Conservation (phyloP, 1,284 basidiomycete species). For the Puccinia triticina region DNA sequence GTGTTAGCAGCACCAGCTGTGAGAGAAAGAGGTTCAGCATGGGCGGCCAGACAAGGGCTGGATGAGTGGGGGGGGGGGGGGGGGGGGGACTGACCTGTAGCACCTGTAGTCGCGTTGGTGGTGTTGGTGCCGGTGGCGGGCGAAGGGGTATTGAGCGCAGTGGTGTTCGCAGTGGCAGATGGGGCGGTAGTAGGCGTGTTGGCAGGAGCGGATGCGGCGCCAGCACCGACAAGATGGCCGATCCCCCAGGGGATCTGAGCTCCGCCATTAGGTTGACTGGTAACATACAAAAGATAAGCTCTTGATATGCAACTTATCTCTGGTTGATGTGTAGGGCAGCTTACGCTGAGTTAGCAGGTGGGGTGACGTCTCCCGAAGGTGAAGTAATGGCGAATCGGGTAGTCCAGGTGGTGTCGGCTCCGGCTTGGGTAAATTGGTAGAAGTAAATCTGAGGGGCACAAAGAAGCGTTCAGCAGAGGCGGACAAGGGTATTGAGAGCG, state of each 20-base stretch:
- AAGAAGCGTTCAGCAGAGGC: background rate
- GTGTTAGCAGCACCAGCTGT: background rate
- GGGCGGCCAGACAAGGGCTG: background rate
- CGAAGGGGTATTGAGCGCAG: background rate
- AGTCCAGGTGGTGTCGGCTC: conserved; percentile 69
- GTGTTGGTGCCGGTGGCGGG: background rate
- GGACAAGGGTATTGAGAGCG: conserved; percentile 52
- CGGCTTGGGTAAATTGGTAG: conserved; percentile 58
- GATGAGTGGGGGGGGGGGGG: background rate
- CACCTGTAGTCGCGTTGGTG: background rate
- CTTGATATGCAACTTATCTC: background rate
- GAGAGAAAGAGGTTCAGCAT: too few relatives aligned
- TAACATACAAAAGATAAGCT: conserved; percentile 53
- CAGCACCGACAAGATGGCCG: conserved; percentile 66
- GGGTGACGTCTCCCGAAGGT: conserved; percentile 63
- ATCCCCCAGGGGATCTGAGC: conserved; percentile 71
- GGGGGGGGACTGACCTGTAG: background rate
- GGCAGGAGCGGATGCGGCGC: conserved; percentile 9
- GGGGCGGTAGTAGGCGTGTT: conserved; percentile 13
- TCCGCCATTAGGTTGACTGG: conserved; percentile 68
- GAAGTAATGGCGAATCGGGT: conserved; percentile 77
- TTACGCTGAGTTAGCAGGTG: conserved; percentile 60
- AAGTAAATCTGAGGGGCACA: conserved; percentile 53
- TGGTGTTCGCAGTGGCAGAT: background rate
- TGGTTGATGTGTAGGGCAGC: background rate